These are phyloP conservation scores for Abrus pulchellus DNA, from an alignment of 306 rosid species.

Conservation along the genomic window DNA sequence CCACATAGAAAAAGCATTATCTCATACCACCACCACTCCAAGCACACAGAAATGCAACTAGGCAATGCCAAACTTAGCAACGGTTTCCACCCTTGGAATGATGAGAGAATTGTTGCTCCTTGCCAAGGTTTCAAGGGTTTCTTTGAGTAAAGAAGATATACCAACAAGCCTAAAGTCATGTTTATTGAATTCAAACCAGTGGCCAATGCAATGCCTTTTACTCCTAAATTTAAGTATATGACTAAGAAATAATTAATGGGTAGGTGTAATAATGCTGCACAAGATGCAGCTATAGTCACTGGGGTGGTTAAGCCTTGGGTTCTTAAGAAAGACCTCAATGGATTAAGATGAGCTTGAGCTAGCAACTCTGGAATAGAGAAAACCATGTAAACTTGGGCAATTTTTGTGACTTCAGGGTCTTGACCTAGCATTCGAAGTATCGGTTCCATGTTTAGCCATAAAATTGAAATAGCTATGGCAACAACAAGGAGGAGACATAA, in stretches of 20 bases:
- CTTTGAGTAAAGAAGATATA: conserved; percentile 65
- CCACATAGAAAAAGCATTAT: conserved; percentile 90
- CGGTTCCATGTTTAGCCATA: conserved; percentile 82
- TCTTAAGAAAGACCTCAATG: conserved; percentile 72
- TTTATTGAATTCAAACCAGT: conserved; percentile 79
- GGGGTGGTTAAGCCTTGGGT: conserved; percentile 83
- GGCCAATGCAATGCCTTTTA: conserved; percentile 79
- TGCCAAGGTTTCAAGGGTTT: conserved; percentile 88
- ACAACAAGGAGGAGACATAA: conserved; percentile 77
- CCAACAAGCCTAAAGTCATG: conserved; percentile 62
- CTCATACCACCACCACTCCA: conserved; percentile 99
- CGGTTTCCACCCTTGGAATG: conserved; percentile 75
- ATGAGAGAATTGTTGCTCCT: conserved; percentile 57
- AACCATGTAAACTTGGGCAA: conserved; percentile 76
- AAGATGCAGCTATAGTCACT: conserved; percentile 67
- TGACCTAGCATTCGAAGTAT: conserved; percentile 77
- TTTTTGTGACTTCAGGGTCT: conserved; percentile 75
- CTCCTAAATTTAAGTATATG: conserved; percentile 67
- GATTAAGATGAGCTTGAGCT: conserved; percentile 79
- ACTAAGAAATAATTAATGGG: conserved; percentile 77
- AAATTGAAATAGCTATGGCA: conserved; percentile 68
- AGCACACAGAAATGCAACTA: conserved; percentile 77
- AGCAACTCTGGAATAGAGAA: conserved; percentile 86
- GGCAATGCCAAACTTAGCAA: conserved; percentile 76
- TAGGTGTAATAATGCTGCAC: conserved; percentile 74